A percentile compares a stretch with the other conserved stretches of the same genome.
Evolutionary conservation across 2,329 filamentous ascomycete species (phyloP).

Genomic region (Aspergillus arachidicola): DNA sequence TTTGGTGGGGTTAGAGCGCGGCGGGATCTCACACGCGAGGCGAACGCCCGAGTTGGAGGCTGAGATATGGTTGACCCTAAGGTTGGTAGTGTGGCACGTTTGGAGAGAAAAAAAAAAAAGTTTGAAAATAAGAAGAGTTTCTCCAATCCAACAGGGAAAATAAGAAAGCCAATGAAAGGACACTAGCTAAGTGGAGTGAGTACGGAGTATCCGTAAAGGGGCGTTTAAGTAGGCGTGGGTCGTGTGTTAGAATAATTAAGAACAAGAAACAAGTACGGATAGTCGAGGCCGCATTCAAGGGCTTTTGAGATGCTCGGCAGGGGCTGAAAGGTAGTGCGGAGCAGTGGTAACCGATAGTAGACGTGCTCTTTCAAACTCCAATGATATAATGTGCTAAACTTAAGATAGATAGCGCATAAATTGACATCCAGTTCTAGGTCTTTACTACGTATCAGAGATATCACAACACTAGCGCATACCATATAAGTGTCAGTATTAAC

Average conservation of each 20-base stretch:
- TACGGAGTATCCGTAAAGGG: not conserved
- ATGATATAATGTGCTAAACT: not conserved
- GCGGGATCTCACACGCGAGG: slow-evolving; percentile 23
- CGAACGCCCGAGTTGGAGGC: slow-evolving; percentile 7
- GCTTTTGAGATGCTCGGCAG: not conserved
- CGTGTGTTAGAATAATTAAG: slow-evolving; percentile 5
- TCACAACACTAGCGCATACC: not conserved
- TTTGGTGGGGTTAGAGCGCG: slow-evolving; percentile 27
- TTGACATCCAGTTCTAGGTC: not conserved
- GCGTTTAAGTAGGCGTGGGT: not conserved
- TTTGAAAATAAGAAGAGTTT: not conserved
- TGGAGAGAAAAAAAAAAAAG: not conserved
- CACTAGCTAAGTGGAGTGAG: slow-evolving; percentile 4
- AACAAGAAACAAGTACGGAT: not conserved
- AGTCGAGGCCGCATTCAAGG: not conserved
- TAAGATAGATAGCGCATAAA: not conserved
- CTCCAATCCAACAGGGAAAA: not conserved
- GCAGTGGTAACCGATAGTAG: not conserved
- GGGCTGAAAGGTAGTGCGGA: not conserved
- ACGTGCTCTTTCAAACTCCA: not conserved
- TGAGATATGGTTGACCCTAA: not conserved
- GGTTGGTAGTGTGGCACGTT: not conserved
- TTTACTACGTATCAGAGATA: not conserved
- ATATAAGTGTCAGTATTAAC: not conserved
- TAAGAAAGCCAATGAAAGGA: not conserved